Conservation (phyloP, 495 filamentous ascomycete genomes). For the Pyronema domesticum region DNA sequence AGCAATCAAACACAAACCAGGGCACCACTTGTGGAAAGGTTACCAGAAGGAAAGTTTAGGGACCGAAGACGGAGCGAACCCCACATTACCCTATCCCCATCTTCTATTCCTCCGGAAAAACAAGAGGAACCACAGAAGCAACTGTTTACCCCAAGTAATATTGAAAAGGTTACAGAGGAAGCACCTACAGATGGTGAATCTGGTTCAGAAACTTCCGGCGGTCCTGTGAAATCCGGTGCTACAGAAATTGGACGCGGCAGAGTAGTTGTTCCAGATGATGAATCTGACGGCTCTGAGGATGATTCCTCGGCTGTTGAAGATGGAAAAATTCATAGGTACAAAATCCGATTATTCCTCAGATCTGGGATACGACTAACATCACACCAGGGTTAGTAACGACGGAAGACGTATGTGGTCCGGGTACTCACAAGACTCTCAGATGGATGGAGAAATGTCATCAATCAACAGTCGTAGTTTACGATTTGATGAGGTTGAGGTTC, state of each 20-base stretch:
- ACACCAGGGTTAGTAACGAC: constrained; percentile 3
- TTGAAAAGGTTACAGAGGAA: neutral
- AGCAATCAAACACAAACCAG: neutral
- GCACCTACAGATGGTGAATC: neutral
- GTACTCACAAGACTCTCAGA: constrained; percentile 15
- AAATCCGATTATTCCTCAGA: neutral
- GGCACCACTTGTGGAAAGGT: neutral
- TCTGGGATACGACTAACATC: neutral
- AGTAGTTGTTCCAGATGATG: neutral
- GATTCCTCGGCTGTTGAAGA: neutral
- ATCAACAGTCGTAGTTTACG: constrained; percentile 3
- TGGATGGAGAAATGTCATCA: neutral
- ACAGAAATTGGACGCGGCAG: neutral
- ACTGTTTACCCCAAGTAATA: neutral
- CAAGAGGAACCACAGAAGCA: neutral
- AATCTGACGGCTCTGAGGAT: neutral
- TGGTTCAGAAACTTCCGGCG: neutral
- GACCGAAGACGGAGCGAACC: neutral
- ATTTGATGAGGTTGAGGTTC: constrained; percentile 12
- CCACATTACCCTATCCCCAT: neutral
- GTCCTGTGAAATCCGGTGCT: neutral
- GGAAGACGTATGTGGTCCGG: constrained; percentile 13
- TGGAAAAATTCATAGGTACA: neutral
- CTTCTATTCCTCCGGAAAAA: neutral
- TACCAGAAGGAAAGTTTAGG: neutral